Evolutionary conservation across 2,329 filamentous ascomycete species (phyloP), one percentile per base, ranked within the genome.

Genomic region (Lachnellula occidentalis): DNA sequence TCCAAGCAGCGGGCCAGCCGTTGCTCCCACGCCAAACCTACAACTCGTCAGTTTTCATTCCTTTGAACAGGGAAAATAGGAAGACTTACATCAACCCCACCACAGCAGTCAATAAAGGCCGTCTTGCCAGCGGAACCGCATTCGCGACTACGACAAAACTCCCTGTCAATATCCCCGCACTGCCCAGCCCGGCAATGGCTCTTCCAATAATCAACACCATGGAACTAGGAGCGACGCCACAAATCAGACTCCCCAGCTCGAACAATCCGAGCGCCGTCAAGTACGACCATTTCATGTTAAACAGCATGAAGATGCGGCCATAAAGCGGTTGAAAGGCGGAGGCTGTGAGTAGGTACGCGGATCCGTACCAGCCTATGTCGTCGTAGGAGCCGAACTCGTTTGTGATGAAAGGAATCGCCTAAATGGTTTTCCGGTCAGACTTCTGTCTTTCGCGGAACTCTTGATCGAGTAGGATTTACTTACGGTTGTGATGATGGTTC

Each of bases 111-210:
- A 17, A 66, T 60, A 51, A 53, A 42, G 62, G 62, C 11, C 60
- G 27, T 22, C 58, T 36, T 2, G 46, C 24, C 17, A 63, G 39
- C 0, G 62, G 60, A 1, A 63, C 57, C 5, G 54, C 34, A 49
- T 67, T 72, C 0, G 67, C 70, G 50, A 76, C 71, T 27, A 76
- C 73, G 2, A 70, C 73, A 62, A 75, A 71, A 9, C 70, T 69
- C 0, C 75, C 75, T 0, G 68, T 58, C 66, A 72, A 17, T 21
- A 67, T 61, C 24, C 34, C 48, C 4, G 48, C 34, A 19, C 31
- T 21, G 22, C 48, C 48, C 15, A 64, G 36, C 48, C 65, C 65
- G 12, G 56, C 50, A 46, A 66, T 53, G 12, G 64, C 65, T 34
- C 65, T 61, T 31, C 65, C 65, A 24, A 66, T 48, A 27, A 67